A percentile compares a stretch with the other conserved stretches of the same genome.
phyloP scores from a whole-genome alignment of 2,329 filamentous ascomycete genomes.

The Scedosporium minutisporum region DNA sequence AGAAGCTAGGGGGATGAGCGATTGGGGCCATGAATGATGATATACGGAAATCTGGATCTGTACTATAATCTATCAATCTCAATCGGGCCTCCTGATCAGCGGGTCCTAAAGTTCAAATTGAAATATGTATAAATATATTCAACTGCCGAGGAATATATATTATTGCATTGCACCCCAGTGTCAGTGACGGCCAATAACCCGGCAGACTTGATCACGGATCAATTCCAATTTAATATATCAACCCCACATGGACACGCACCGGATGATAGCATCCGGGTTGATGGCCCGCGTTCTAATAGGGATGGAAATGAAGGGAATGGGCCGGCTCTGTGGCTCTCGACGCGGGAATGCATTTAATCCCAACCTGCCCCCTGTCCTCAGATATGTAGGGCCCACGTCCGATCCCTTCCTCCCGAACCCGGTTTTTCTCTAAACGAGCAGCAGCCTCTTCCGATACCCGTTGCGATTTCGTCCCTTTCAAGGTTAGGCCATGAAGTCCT shows the following conservation, averaged over 20 bases:
- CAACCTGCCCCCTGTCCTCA: not conserved
- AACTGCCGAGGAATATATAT: not conserved
- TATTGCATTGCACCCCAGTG: not conserved
- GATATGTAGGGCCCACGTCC: not conserved
- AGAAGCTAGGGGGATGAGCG: no score
- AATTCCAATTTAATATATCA: not conserved
- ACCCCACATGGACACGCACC: not conserved
- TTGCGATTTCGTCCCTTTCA: not conserved
- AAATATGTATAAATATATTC: not conserved
- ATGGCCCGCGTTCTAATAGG: not conserved
- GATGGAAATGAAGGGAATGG: no score
- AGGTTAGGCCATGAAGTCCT: not conserved
- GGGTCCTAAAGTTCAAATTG: not conserved
- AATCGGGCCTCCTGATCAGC: not conserved
- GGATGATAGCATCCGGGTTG: not conserved
- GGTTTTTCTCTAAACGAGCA: not conserved
- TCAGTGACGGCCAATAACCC: not conserved
- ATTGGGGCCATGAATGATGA: no score
- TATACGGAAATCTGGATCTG: not conserved
- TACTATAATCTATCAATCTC: not conserved
- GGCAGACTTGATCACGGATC: not conserved
- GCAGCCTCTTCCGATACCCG: not conserved
- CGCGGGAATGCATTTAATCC: not conserved
- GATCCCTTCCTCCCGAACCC: not conserved
- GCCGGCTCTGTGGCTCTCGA: not conserved